A percentile compares a stretch with the other conserved stretches of the same genome.
Conservation (phyloP, 2,329 filamentous ascomycete genomes). For the Parastagonospora avenae region DNA sequence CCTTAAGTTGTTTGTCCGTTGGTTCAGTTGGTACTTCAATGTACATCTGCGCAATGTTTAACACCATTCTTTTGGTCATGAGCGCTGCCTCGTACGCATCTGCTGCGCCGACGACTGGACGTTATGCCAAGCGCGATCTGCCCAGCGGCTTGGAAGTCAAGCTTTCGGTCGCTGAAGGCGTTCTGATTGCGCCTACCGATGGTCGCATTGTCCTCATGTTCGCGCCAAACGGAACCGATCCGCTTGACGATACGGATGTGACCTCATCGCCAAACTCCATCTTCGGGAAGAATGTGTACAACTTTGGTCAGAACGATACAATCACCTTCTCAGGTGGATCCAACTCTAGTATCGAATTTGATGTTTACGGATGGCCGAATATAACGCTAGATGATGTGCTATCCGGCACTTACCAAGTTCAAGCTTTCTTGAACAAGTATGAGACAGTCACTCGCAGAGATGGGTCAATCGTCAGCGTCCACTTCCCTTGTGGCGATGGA, state of each 20-base stretch:
- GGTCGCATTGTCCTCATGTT: constrained; percentile 43
- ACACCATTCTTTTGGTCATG: not conserved
- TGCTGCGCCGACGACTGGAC: not conserved
- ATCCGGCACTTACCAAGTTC: constrained; percentile 40
- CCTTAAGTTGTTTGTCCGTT: not conserved
- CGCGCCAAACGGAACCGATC: constrained; percentile 41
- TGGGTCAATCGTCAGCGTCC: constrained; percentile 42
- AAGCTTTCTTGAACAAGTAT: constrained; percentile 45
- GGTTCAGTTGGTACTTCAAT: not conserved
- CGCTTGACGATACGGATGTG: constrained; percentile 46
- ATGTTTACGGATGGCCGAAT: constrained; percentile 44
- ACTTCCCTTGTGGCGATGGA: constrained; percentile 47
- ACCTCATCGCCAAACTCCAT: constrained; percentile 42
- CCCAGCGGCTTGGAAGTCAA: constrained; percentile 14
- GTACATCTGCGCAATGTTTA: not conserved
- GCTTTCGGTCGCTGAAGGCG: constrained; percentile 32
- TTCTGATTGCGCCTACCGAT: constrained; percentile 33
- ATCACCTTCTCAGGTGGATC: constrained; percentile 37
- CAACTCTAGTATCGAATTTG: constrained; percentile 26
- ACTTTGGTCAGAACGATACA: constrained; percentile 20
- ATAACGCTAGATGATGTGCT: constrained; percentile 37
- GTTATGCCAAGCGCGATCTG: not conserved
- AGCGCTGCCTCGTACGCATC: not conserved
- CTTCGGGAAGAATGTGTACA: constrained; percentile 46
- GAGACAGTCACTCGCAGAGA: constrained; percentile 44